Evolutionary conservation across 164 flowering plant genomes (phyloP), one percentile per base, ranked within the genome.

Genomic region (Annona squamosa): DNA sequence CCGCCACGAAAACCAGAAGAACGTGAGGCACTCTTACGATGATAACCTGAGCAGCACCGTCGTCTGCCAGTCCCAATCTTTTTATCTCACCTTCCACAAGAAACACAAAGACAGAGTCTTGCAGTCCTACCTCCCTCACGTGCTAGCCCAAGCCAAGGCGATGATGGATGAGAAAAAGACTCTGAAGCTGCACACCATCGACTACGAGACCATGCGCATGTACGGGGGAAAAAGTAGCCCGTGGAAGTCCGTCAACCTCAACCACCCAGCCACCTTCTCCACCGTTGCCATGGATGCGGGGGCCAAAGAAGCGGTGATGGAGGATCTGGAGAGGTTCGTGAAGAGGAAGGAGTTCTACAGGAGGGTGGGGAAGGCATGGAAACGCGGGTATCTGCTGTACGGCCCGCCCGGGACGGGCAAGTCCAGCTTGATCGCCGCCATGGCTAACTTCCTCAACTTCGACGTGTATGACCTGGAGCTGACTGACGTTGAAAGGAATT

Each of bases 361-460:
- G 82, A 83, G 79, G 64, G 87, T 86, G 0, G 91, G 95, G 18
- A 88, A 80, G 79, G 89, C 91, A 43, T 87, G 92, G 94, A 90
- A 87, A 74, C 79, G 91, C 0, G 92, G 92, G 77, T 90, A 89
- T 45, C 76, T 90, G 80, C 76, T 90, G 56, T 81, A 83, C 66
- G 94, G 91, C 5, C 94, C 94, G 12, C 91, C 92, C 3, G 90
- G 95, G 0, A 90, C 90, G 0, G 93, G 93, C n/a, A 89, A 91
- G 70, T 86, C 93, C 37, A 91, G 90, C 70, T 79, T 89, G 84
- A 83, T 91, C 2, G 96, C 91, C 9, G 89, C 91, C 63, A 86
- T 91, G 85, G 93, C 93, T 41, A 91, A 91, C 72, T 82, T 88
- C 62, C 83, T 91, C 4, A 86, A 81, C 69, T 89, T 83, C 65